A percentile compares a stretch with the other conserved stretches of the same genome.
phyloP scores from a whole-genome alignment of 352 stramenopile genomes.

The Globisporangium middletonii region DNA sequence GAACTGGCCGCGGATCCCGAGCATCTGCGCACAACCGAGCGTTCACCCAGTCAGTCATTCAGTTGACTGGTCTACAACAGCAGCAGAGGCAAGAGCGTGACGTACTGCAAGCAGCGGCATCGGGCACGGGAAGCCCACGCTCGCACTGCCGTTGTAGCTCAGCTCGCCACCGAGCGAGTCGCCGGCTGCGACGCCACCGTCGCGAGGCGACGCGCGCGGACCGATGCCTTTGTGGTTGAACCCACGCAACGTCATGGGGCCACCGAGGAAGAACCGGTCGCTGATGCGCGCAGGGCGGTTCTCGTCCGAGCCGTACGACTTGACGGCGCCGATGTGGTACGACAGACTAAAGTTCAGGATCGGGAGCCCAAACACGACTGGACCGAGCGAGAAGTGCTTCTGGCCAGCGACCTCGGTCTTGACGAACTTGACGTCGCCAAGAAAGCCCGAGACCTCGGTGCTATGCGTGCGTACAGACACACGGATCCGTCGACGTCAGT shows the following conservation, averaged over 20 bases:
- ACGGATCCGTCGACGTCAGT: neutral
- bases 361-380: constrained; percentile 55
- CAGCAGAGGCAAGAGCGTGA: constrained; percentile 1
- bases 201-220: constrained; percentile 77
- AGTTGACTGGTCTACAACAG: neutral
- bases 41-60: neutral
- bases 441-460: constrained; percentile 80
- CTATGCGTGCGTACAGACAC: constrained; percentile 16
- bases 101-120: constrained; percentile 76
- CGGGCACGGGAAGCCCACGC: constrained; percentile 82
- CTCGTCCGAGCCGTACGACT: constrained; percentile 72
- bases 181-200: constrained; percentile 75
- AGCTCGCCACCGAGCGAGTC: constrained; percentile 88
- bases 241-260: constrained; percentile 83
- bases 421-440: constrained; percentile 87
- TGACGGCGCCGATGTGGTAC: constrained; percentile 68
- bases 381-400: constrained; percentile 71
- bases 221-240: constrained; percentile 91
- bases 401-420: constrained; percentile 83
- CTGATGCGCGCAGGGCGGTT: constrained; percentile 83
- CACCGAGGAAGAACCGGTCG: constrained; percentile 90
- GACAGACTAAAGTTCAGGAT: constrained; percentile 81
- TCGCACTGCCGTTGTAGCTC: constrained; percentile 81
- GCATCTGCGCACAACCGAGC: constrained; percentile 27
- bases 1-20: constrained; percentile 83